Conservation (phyloP, 1,284 basidiomycete species). For the Moniliella sp. region DNA sequence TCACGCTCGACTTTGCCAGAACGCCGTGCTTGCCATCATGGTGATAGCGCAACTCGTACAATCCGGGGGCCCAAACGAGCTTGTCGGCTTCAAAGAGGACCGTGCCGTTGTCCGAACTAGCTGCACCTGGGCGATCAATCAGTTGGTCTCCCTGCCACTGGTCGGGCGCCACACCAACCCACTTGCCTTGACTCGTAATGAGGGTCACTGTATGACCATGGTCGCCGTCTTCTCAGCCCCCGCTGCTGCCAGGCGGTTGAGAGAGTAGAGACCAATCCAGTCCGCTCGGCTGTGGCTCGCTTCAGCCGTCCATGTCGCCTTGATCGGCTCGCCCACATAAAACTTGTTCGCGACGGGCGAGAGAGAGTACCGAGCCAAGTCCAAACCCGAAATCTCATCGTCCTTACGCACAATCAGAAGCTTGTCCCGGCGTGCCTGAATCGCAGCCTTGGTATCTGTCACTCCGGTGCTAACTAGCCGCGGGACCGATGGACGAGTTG, state of each 20-base stretch:
- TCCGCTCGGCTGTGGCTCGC: constrained; percentile 69
- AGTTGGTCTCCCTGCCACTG: constrained; percentile 70
- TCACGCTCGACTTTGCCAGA: constrained; percentile 55
- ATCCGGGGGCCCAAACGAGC: constrained; percentile 63
- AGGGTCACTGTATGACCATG: constrained; percentile 47
- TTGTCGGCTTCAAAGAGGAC: constrained; percentile 33
- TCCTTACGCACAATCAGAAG: constrained; percentile 16
- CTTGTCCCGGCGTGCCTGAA: constrained; percentile 72
- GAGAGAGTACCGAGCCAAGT: constrained; percentile 11
- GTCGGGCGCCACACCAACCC: constrained; percentile 70
- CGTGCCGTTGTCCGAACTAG: constrained; percentile 1
- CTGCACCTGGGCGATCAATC: constrained; percentile 11
- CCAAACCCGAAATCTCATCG: constrained; percentile 12
- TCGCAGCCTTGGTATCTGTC: constrained; percentile 74
- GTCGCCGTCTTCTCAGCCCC: constrained; percentile 5
- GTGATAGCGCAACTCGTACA: constrained; percentile 53
- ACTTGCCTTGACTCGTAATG: constrained; percentile 67
- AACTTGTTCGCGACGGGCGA: constrained; percentile 38
- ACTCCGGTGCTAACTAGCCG: constrained; percentile 32
- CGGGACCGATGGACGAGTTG: constrained; percentile 56
- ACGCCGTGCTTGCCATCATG: constrained; percentile 69
- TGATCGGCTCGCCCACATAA: constrained; percentile 74
- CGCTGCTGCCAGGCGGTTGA: constrained; percentile 4
- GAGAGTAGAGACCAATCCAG: constrained; percentile 74
- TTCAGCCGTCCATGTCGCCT: constrained; percentile 67